Conservation (phyloP, 2,329 filamentous ascomycete species). For the Arthrobotrys entomopaga region DNA sequence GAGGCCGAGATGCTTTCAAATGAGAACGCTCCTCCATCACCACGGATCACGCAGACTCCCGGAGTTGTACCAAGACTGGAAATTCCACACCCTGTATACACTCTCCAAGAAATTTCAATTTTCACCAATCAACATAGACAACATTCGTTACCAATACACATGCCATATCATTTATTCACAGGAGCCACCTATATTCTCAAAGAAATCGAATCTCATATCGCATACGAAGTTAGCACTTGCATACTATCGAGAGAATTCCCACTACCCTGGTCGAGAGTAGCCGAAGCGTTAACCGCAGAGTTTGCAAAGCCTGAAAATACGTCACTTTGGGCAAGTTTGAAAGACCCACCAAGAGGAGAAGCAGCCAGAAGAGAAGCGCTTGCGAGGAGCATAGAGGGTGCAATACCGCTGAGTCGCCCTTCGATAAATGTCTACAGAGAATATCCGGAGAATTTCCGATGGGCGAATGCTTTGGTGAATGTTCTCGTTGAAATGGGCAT, state of each 20-base stretch:
- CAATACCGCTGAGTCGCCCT: neutral
- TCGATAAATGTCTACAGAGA: neutral
- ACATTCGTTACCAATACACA: neutral
- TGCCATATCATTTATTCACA: neutral
- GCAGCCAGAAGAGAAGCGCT: neutral
- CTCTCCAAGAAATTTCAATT: no score
- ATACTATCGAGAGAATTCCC: conserved; percentile 7
- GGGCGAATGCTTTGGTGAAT: conserved; percentile 12
- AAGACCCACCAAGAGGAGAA: neutral
- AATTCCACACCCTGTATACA: no score
- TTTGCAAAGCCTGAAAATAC: neutral
- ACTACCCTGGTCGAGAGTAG: conserved; percentile 3
- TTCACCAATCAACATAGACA: no score
- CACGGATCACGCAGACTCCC: no score
- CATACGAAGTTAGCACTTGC: conserved; percentile 21
- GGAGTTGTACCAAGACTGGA: no score
- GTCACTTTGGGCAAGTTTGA: neutral
- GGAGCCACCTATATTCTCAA: conserved; percentile 14
- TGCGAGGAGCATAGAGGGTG: neutral
- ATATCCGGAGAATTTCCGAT: neutral
- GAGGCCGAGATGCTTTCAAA: no score
- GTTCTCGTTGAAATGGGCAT: conserved; percentile 14
- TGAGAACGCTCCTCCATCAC: no score
- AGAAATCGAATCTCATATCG: conserved; percentile 20
- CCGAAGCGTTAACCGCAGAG: neutral